Conservation (phyloP, 805 yeast genomes). For the Saccharomycopsis javanensis region DNA sequence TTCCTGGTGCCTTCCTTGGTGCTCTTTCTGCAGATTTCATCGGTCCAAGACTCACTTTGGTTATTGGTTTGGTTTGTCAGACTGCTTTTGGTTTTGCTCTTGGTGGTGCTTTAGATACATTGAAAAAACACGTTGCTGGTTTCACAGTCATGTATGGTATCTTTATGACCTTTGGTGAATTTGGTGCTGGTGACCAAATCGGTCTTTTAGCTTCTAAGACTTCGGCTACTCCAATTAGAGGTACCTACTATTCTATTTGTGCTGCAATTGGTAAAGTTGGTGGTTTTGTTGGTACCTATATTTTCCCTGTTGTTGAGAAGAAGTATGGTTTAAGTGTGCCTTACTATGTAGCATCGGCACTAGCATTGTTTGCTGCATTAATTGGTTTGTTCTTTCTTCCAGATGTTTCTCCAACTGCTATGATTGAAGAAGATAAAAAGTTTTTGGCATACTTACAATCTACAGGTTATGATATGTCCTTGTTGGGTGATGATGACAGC, state of each 20-base stretch:
- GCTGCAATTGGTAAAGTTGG: slow-evolving; percentile 91
- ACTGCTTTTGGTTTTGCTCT: slow-evolving; percentile 73
- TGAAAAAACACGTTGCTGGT: slow-evolving; percentile 58
- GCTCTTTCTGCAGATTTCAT: slow-evolving; percentile 73
- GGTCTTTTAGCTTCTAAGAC: slow-evolving; percentile 85
- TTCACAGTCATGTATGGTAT: slow-evolving; percentile 84
- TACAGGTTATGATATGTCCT: slow-evolving; percentile 60
- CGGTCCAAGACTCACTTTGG: slow-evolving; percentile 79
- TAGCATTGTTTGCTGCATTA: slow-evolving; percentile 31
- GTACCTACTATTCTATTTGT: slow-evolving; percentile 82
- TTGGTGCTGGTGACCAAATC: slow-evolving; percentile 89
- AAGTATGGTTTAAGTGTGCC: slow-evolving; percentile 58
- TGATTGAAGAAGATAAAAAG: slow-evolving; percentile 63
- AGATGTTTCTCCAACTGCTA: slow-evolving; percentile 70
- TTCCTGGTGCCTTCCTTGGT: slow-evolving; percentile 86
- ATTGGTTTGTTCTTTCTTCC: slow-evolving; percentile 31
- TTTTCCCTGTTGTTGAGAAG: slow-evolving; percentile 69
- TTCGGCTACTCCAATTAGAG: slow-evolving; percentile 78
- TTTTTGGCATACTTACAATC: slow-evolving; percentile 58
- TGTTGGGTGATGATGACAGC: slow-evolving; percentile 34
- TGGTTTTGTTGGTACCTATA: slow-evolving; percentile 84
- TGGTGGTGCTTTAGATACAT: slow-evolving; percentile 56
- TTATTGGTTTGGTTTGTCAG: slow-evolving; percentile 60
- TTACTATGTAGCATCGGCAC: slow-evolving; percentile 62
- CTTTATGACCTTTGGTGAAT: slow-evolving; percentile 79